A percentile compares a stretch with the other conserved stretches of the same genome.
Evolutionary conservation across 2,329 filamentous ascomycete genomes (phyloP).

Genomic region (Teratosphaeria destructans): DNA sequence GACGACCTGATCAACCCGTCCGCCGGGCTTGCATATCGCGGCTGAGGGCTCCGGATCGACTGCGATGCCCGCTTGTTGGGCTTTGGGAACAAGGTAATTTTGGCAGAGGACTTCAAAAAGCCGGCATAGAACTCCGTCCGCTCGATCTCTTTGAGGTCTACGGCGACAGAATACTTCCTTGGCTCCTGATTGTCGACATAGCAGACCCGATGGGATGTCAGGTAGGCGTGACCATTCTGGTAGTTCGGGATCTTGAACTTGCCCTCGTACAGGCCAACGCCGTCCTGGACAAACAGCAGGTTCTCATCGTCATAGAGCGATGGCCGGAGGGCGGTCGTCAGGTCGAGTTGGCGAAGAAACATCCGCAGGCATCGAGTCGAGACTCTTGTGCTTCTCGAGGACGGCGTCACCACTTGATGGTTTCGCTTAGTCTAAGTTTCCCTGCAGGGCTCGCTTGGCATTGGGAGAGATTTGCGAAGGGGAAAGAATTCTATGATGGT

Average conservation of each 20-base stretch:
- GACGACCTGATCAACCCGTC: slow-evolving; percentile 32
- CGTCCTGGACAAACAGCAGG: slow-evolving; percentile 92
- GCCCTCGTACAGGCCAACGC: slow-evolving; percentile 93
- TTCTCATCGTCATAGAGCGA: slow-evolving; percentile 88
- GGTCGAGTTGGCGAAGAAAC: slow-evolving; percentile 91
- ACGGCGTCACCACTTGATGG: not conserved
- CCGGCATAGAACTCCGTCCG: slow-evolving; percentile 84
- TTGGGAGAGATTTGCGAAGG: not conserved
- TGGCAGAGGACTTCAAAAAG: slow-evolving; percentile 89
- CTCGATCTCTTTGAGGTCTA: slow-evolving; percentile 87
- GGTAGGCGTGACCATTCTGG: slow-evolving; percentile 90
- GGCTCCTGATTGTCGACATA: slow-evolving; percentile 88
- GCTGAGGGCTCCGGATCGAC: slow-evolving; percentile 43
- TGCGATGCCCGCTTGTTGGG: slow-evolving; percentile 53
- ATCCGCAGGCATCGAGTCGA: slow-evolving; percentile 53
- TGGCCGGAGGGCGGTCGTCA: slow-evolving; percentile 91
- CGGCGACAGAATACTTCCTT: slow-evolving; percentile 68
- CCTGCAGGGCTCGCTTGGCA: not conserved
- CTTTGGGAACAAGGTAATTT: slow-evolving; percentile 82
- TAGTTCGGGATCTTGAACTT: slow-evolving; percentile 92
- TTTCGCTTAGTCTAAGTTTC: not conserved
- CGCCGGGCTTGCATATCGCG: slow-evolving; percentile 34
- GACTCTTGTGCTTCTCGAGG: not conserved
- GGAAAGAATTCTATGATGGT: not conserved
- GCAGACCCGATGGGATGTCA: slow-evolving; percentile 91